phyloP scores from a whole-genome alignment of 2,329 filamentous ascomycete species.

The Paecilomyces formosus region DNA sequence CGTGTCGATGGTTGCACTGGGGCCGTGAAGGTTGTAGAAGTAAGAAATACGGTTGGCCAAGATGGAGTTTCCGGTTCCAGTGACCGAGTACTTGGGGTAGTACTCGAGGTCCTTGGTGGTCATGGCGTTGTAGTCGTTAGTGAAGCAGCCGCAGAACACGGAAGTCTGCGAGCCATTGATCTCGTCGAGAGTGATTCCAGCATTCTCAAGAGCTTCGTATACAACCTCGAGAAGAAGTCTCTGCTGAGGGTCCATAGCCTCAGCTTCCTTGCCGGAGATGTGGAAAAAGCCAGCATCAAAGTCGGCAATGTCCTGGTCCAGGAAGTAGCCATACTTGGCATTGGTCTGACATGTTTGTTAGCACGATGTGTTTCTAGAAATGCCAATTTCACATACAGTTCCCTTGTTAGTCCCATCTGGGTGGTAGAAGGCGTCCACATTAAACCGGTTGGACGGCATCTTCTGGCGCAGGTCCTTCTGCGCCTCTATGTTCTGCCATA shows the following conservation, averaged over 20 bases:
- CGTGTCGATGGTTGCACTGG: constrained; percentile 32
- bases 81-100: constrained; percentile 7
- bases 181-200: constrained; percentile 8
- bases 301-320: constrained; percentile 8
- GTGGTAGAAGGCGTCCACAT: constrained; percentile 16
- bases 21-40: constrained; percentile 30
- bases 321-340: constrained; percentile 11
- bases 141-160: constrained; percentile 16
- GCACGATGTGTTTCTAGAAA: background rate
- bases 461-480: background rate
- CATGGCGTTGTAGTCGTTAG: constrained; percentile 14
- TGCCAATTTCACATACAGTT: background rate
- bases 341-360: constrained; percentile 2
- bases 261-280: constrained; percentile 12
- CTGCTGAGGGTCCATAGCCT: constrained; percentile 17
- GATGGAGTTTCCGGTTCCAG: constrained; percentile 18
- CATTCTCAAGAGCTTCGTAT: constrained; percentile 13
- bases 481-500: background rate
- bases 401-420: constrained; percentile 3
- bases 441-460: constrained; percentile 11
- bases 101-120: constrained; percentile 9
- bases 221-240: constrained; percentile 15
- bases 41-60: constrained; percentile 24
- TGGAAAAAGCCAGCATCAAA: constrained; percentile 22
- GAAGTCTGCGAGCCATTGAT: constrained; percentile 15